Conservation (phyloP, 2,329 filamentous ascomycete species). For the Cytospora chrysosperma region DNA sequence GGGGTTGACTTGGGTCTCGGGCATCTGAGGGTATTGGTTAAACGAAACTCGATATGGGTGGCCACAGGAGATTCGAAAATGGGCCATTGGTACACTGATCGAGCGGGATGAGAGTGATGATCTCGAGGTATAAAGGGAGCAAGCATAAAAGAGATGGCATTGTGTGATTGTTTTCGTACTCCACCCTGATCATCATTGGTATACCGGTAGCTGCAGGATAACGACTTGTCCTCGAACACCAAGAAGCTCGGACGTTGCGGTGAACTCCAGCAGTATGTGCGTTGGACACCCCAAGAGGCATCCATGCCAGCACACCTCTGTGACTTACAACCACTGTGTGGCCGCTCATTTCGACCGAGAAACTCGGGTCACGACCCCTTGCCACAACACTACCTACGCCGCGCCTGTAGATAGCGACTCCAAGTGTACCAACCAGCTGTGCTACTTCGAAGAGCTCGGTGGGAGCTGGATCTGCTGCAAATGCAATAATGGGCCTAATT, state of each 20-base stretch:
- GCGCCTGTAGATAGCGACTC: conserved; percentile 43
- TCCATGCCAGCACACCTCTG: conserved; percentile 53
- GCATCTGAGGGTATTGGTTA: conserved; percentile 2
- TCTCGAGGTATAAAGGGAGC: background rate
- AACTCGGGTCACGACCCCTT: conserved; percentile 51
- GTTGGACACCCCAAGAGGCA: conserved; percentile 54
- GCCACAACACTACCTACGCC: conserved; percentile 48
- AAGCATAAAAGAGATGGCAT: background rate
- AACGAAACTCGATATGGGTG: background rate
- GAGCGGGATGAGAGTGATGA: background rate
- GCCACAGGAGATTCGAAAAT: background rate
- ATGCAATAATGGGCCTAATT: conserved; percentile 52
- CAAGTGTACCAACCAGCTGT: conserved; percentile 51
- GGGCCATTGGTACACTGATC: background rate
- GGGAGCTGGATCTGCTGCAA: conserved; percentile 55
- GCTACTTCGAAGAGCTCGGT: conserved; percentile 49
- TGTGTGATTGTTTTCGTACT: background rate
- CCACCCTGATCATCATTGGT: background rate
- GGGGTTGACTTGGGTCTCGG: conserved; percentile 8
- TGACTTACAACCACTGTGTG: conserved; percentile 56
- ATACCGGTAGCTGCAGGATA: background rate
- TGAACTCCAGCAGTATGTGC: conserved; percentile 44
- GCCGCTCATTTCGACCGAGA: conserved; percentile 47
- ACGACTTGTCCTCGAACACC: background rate
- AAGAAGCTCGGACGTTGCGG: background rate